These are phyloP conservation scores for Fusarium sp. DNA, from an alignment of 2,329 filamentous ascomycete genomes.

Conservation along the genomic window DNA sequence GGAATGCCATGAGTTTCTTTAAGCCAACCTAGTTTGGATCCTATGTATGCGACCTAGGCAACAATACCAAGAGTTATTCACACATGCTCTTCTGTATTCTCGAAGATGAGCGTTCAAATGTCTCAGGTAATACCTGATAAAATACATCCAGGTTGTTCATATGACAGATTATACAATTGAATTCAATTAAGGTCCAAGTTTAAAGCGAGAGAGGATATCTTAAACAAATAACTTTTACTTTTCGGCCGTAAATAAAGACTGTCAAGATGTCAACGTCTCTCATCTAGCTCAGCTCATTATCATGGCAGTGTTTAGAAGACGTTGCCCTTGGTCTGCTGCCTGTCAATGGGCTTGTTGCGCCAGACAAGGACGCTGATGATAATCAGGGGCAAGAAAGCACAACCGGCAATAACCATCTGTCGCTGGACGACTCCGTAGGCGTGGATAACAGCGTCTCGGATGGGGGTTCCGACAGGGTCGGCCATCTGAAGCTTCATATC, in stretches of 20 bases:
- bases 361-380: constrained; percentile 61
- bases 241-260: background rate
- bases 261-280: constrained; percentile 1
- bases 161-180: background rate
- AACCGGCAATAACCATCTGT: constrained; percentile 61
- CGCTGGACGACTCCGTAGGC: constrained; percentile 70
- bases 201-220: background rate
- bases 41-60: no score
- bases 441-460: constrained; percentile 68
- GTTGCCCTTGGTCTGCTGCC: constrained; percentile 65
- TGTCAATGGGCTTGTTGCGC: constrained; percentile 65
- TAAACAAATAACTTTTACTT: constrained; percentile 1
- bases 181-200: background rate
- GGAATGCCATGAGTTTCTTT: no score
- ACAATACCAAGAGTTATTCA: no score
- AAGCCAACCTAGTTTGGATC: no score
- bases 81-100: no score
- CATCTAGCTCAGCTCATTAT: background rate
- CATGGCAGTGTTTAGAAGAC: constrained; percentile 59
- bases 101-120: no score
- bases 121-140: no score
- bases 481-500: constrained; percentile 66
- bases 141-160: no score
- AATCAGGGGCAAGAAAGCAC: constrained; percentile 52
- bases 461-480: constrained; percentile 62